Evolutionary conservation across 805 yeast genomes (phyloP).

Genomic region (Zygotorulaspora sp.): DNA sequence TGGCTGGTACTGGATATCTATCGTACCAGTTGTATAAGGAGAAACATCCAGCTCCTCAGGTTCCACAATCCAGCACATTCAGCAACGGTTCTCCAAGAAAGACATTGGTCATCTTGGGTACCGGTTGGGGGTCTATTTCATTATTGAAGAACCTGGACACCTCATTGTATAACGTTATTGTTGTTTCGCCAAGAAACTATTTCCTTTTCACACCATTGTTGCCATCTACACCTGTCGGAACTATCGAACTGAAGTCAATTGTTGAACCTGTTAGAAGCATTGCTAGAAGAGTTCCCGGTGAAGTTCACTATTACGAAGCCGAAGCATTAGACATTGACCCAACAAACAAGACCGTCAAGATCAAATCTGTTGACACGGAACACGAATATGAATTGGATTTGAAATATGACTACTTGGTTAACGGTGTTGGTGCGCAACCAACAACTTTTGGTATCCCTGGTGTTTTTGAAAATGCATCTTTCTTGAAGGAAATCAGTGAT

Average conservation of each 20-base stretch:
- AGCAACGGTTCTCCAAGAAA: conserved; percentile 43
- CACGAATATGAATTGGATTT: conserved; percentile 44
- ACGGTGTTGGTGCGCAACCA: conserved; percentile 94
- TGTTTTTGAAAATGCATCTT: conserved; percentile 81
- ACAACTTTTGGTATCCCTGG: conserved; percentile 95
- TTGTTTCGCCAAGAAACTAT: conserved; percentile 92
- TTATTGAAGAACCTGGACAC: conserved; percentile 81
- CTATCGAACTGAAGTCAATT: conserved; percentile 83
- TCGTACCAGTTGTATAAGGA: conserved; percentile 63
- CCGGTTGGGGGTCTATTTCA: conserved; percentile 95
- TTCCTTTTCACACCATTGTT: conserved; percentile 92
- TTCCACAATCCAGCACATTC: conserved; percentile 53
- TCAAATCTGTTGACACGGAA: conserved; percentile 52
- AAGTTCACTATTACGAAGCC: conserved; percentile 81
- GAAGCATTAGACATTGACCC: conserved; percentile 85
- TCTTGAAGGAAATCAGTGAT: conserved; percentile 85
- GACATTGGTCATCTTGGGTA: conserved; percentile 64
- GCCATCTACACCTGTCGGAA: conserved; percentile 93
- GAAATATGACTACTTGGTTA: conserved; percentile 76
- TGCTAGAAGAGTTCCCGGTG: conserved; percentile 73
- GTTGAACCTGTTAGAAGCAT: conserved; percentile 89
- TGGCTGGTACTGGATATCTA: conserved; percentile 52
- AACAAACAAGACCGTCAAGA: conserved; percentile 53
- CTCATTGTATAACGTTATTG: conserved; percentile 78
- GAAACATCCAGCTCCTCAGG: conserved; percentile 54